Evolutionary conservation across 352 stramenopile genomes (phyloP).

Genomic region (Globisporangium alternatum): DNA sequence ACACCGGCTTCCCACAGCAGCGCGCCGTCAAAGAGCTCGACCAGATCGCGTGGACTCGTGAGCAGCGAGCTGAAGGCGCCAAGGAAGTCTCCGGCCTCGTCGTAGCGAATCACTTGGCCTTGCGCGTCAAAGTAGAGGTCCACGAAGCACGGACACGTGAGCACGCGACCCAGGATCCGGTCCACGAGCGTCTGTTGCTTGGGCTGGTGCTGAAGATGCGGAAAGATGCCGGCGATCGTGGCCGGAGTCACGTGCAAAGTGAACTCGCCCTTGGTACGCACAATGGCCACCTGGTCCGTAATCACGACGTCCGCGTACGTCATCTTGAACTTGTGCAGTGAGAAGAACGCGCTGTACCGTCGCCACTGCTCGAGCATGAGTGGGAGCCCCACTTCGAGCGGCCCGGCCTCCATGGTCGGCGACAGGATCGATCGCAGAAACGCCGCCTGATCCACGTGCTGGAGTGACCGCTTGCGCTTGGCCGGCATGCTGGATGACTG

Average conservation of each 20-base stretch:
- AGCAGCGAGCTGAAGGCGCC: slow-evolving; percentile 4
- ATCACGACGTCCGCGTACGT: slow-evolving; percentile 4
- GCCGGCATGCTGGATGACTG: background rate
- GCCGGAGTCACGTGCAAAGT: background rate
- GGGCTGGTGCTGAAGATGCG: background rate
- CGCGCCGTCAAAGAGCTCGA: slow-evolving; percentile 7
- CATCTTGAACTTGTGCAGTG: slow-evolving; percentile 10
- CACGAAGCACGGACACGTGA: slow-evolving; percentile 18
- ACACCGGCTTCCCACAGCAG: slow-evolving; percentile 10
- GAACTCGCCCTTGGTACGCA: slow-evolving; percentile 14
- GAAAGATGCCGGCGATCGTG: slow-evolving; percentile 12
- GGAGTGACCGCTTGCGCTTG: slow-evolving; percentile 8
- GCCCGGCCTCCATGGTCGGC: slow-evolving; percentile 10
- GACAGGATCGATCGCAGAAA: slow-evolving; percentile 17
- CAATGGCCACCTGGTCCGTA: slow-evolving; percentile 7
- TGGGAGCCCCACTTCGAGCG: background rate
- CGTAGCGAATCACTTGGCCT: slow-evolving; percentile 21
- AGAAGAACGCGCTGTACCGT: slow-evolving; percentile 11
- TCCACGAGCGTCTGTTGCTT: slow-evolving; percentile 13
- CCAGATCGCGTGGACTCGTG: background rate
- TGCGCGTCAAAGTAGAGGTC: slow-evolving; percentile 27
- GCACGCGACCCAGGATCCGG: slow-evolving; percentile 16
- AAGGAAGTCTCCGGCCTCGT: slow-evolving; percentile 22
- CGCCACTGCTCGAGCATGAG: slow-evolving; percentile 19
- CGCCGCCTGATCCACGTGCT: slow-evolving; percentile 4